phyloP scores from a whole-genome alignment of 1,284 basidiomycete species.

The Dichomitus squalens region DNA sequence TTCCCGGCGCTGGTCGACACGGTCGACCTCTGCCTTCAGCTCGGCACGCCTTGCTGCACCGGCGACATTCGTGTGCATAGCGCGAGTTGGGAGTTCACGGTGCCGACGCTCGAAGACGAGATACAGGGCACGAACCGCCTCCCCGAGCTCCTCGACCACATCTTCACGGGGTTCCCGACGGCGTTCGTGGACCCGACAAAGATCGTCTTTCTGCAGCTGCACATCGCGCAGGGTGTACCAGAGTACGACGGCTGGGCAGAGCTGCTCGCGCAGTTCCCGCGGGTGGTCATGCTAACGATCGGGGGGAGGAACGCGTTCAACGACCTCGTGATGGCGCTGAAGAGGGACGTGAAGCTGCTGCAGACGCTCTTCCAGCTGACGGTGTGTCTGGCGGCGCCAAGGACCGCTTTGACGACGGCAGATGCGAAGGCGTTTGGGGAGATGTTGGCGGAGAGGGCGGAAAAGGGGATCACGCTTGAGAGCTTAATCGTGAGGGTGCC shows the following conservation, averaged over 20 bases:
- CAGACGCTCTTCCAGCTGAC: slow-evolving; percentile 2
- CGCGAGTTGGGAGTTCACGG: neutral
- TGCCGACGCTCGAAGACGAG: slow-evolving; percentile 4
- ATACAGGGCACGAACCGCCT: neutral
- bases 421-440: slow-evolving; percentile 2
- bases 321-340: neutral
- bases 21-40: neutral
- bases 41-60: slow-evolving; percentile 2
- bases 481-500: slow-evolving; percentile 7
- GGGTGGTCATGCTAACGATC: slow-evolving; percentile 1
- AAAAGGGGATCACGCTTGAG: neutral
- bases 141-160: slow-evolving; percentile 3
- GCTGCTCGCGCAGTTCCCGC: slow-evolving; percentile 2
- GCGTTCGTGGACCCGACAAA: neutral
- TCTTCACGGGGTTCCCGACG: neutral
- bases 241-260: slow-evolving; percentile 1
- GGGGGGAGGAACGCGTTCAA: slow-evolving; percentile 7
- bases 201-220: slow-evolving; percentile 5
- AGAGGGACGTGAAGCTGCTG: neutral
- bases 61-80: slow-evolving; percentile 1
- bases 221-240: slow-evolving; percentile 3
- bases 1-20: neutral
- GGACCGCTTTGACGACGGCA: neutral
- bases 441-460: neutral
- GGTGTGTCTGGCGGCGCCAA: neutral